Percentiles rank a stretch among this genome's conserved stretches.
These are phyloP conservation scores for Scleroderma bovista DNA, from an alignment of 768 basidiomycete genomes.

Conservation along the genomic window DNA sequence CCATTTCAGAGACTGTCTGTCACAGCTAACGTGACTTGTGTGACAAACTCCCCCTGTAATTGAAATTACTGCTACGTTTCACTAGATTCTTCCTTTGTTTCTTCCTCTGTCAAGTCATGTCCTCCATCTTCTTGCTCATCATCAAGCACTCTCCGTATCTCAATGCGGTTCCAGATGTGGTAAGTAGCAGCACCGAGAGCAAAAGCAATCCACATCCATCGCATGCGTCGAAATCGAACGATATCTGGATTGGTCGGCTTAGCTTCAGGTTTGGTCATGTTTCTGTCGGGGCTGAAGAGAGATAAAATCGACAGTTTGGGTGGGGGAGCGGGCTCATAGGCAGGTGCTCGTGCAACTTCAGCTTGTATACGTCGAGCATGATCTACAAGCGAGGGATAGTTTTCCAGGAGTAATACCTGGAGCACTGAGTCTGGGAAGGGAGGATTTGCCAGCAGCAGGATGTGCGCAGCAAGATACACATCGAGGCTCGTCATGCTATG, in stretches of 20 bases:
- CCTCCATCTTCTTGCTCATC: background rate
- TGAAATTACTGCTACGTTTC: no score
- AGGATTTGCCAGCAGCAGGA: conserved; percentile 52
- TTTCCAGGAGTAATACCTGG: conserved; percentile 45
- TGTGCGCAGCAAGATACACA: conserved; percentile 60
- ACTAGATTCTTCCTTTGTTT: no score
- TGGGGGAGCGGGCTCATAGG: conserved; percentile 13
- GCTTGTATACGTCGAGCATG: conserved; percentile 52
- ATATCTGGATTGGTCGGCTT: conserved; percentile 35
- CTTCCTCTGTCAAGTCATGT: no score
- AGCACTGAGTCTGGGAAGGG: conserved; percentile 60
- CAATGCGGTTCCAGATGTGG: conserved; percentile 17
- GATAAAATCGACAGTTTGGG: conserved; percentile 33
- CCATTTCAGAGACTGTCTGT: conserved; percentile 30
- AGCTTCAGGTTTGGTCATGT: conserved; percentile 6
- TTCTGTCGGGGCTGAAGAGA: conserved; percentile 29
- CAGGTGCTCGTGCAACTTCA: conserved; percentile 23
- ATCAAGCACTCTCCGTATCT: background rate
- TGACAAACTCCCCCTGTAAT: no score
- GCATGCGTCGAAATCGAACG: conserved; percentile 40
- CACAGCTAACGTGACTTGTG: conserved; percentile 10
- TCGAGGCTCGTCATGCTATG: conserved; percentile 60
- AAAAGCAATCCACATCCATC: conserved; percentile 49
- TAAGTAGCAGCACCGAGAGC: conserved; percentile 39
- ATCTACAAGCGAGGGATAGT: conserved; percentile 51